Percentiles rank a stretch among this genome's conserved stretches.
Conservation (phyloP, 768 basidiomycete genomes). For the Tephrocybe rancida region DNA sequence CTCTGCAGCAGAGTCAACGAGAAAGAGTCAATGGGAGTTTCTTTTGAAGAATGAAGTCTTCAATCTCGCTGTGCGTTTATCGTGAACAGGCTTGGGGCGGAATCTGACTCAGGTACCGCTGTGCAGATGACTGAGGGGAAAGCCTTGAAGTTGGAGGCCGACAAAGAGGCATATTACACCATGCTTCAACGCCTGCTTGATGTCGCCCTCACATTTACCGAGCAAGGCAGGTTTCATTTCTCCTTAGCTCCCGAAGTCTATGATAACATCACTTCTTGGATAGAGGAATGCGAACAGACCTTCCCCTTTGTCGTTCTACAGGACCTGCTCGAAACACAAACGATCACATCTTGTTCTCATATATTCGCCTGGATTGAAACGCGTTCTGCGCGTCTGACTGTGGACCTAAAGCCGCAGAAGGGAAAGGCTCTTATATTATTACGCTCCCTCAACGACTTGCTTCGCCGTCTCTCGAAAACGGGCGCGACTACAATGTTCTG, state of each 20-base stretch:
- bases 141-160: slow-evolving; percentile 59
- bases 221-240: slow-evolving; percentile 55
- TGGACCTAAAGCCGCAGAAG: slow-evolving; percentile 82
- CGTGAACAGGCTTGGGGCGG: background rate
- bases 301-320: slow-evolving; percentile 77
- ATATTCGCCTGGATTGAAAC: slow-evolving; percentile 89
- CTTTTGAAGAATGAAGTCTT: slow-evolving; percentile 73
- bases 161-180: slow-evolving; percentile 57
- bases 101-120: background rate
- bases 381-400: slow-evolving; percentile 69
- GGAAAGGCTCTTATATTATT: slow-evolving; percentile 86
- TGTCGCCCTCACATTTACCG: slow-evolving; percentile 74
- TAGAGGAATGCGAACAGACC: slow-evolving; percentile 78
- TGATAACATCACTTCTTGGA: background rate
- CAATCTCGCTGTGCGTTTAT: slow-evolving; percentile 61
- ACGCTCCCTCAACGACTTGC: slow-evolving; percentile 83
- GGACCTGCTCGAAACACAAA: slow-evolving; percentile 84
- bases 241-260: background rate
- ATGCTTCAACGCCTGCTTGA: slow-evolving; percentile 67
- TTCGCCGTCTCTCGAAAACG: slow-evolving; percentile 85
- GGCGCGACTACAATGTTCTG: slow-evolving; percentile 85
- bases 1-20: slow-evolving; percentile 52
- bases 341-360: slow-evolving; percentile 82
- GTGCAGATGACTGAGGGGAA: slow-evolving; percentile 66
- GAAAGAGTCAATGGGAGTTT: slow-evolving; percentile 77